Evolutionary conservation across 2,329 filamentous ascomycete species (phyloP), one percentile per base, ranked within the genome.

Genomic region (Cladosporium sp.): DNA sequence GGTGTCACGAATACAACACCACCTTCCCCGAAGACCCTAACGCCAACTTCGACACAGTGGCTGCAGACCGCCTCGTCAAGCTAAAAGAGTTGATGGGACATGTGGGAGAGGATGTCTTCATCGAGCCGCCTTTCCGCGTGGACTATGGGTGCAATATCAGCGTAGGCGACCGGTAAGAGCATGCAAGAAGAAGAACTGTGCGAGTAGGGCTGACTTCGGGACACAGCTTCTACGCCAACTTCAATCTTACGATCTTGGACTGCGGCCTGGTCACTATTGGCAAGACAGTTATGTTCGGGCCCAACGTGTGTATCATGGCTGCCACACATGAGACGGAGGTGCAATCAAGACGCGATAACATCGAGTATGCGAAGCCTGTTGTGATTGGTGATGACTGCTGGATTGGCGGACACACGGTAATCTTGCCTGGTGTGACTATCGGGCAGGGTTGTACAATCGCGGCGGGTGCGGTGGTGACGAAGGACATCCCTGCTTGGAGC

Each of bases 101-200:
- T 0, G 63, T 65, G 14, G 63, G 63, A 28, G 56, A 59, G 23
- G 63, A 65, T 26, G 63, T 60, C 1, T 60, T 65, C 18, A 57
- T 65, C 40, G 88, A 90, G 70, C 84, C 87, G 0, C 87, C 88
- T 0, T 79, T 91, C 65, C 81, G 80, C 46, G 80, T 89, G 37
- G 88, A 90, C 73, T 90, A 90, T 66, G 88, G 88, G 1, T 86
- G 85, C 73, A 91, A 90, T 70, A 84, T 89, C 68, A 81, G 78
- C 6, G 8, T 65, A 10, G 63, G 63, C 6, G 56, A 79, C 90
- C 0, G 88, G 88, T 8, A 79, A 63, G 61, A 44, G 26, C 23
- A 56, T n/a, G n/a, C 33, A 21, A 16, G 10, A 46, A n/a, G 12
- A 52, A n/a, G 10, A 21, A 14, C 16, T 12, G 1, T 29, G 29